Conservation (phyloP, 768 basidiomycete genomes). For the Hericium coralloides region DNA sequence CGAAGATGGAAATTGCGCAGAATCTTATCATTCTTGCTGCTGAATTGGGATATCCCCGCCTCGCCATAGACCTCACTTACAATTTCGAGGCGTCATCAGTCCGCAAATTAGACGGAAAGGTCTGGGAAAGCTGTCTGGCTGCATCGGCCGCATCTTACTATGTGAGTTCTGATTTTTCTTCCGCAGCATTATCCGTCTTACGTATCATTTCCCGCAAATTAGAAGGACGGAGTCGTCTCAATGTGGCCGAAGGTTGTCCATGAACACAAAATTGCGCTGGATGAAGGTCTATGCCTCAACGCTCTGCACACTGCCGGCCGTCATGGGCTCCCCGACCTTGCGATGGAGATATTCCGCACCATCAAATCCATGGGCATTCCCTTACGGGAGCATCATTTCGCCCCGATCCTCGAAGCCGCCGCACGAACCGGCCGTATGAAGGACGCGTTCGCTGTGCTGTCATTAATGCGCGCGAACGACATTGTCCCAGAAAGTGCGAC, state of each 20-base stretch:
- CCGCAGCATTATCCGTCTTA: background rate
- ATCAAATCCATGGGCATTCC: constrained; percentile 40
- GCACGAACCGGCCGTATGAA: constrained; percentile 45
- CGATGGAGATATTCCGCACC: constrained; percentile 50
- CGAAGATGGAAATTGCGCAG: constrained; percentile 40
- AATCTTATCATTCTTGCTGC: constrained; percentile 47
- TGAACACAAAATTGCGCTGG: constrained; percentile 44
- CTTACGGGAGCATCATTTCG: constrained; percentile 66
- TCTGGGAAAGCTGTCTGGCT: constrained; percentile 62
- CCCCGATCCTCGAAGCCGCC: constrained; percentile 69
- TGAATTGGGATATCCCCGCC: constrained; percentile 41
- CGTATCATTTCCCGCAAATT: background rate
- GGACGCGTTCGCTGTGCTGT: constrained; percentile 53
- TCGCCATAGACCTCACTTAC: constrained; percentile 64
- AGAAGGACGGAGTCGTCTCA: constrained; percentile 59
- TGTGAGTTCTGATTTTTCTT: constrained; percentile 36
- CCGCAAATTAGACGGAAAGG: constrained; percentile 39
- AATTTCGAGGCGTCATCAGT: constrained; percentile 48
- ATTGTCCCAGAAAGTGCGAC: constrained; percentile 45
- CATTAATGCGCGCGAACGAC: constrained; percentile 47
- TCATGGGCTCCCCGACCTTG: constrained; percentile 61
- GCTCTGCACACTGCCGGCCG: constrained; percentile 71
- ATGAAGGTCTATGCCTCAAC: constrained; percentile 65
- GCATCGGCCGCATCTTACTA: constrained; percentile 57
- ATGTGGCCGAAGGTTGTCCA: constrained; percentile 57